Conservation (phyloP, 1,139 yeast species). For the Waltiozyma solani region DNA sequence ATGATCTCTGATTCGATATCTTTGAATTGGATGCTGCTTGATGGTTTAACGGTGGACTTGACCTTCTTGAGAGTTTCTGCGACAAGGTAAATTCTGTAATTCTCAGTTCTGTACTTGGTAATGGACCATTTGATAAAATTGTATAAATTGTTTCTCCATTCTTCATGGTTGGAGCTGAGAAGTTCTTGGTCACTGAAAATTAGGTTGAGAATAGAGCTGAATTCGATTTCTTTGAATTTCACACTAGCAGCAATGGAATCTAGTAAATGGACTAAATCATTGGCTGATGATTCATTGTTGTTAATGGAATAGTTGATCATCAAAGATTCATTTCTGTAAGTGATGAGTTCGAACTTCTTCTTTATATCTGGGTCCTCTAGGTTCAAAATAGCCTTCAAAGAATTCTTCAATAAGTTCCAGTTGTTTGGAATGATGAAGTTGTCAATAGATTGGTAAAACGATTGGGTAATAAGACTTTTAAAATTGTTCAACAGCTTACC, state of each 20-base stretch:
- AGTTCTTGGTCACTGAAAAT: slow-evolving; percentile 9
- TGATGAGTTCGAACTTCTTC: slow-evolving; percentile 49
- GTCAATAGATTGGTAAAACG: slow-evolving; percentile 51
- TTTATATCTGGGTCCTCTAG: slow-evolving; percentile 28
- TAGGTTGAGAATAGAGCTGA: background rate
- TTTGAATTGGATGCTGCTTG: slow-evolving; percentile 2
- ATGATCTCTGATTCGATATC: slow-evolving; percentile 35
- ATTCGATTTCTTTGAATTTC: background rate
- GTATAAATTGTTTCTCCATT: slow-evolving; percentile 34
- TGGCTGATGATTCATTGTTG: slow-evolving; percentile 1
- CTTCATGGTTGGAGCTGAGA: background rate
- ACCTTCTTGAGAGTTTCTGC: slow-evolving; percentile 17
- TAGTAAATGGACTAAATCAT: slow-evolving; percentile 12
- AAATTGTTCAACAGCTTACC: slow-evolving; percentile 20
- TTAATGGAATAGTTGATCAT: slow-evolving; percentile 35
- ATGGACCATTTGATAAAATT: slow-evolving; percentile 40
- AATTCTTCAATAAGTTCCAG: slow-evolving; percentile 57
- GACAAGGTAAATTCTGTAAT: slow-evolving; percentile 18
- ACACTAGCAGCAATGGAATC: slow-evolving; percentile 1
- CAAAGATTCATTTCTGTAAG: slow-evolving; percentile 63
- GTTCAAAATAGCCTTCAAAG: slow-evolving; percentile 31
- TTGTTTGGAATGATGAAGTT: slow-evolving; percentile 67
- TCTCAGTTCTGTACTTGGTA: slow-evolving; percentile 27
- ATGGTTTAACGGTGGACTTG: slow-evolving; percentile 3
- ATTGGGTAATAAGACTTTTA: slow-evolving; percentile 29